Base-by-base conservation (phyloP, 495 filamentous ascomycete species). In the Aspergillus sparsus region DNA sequence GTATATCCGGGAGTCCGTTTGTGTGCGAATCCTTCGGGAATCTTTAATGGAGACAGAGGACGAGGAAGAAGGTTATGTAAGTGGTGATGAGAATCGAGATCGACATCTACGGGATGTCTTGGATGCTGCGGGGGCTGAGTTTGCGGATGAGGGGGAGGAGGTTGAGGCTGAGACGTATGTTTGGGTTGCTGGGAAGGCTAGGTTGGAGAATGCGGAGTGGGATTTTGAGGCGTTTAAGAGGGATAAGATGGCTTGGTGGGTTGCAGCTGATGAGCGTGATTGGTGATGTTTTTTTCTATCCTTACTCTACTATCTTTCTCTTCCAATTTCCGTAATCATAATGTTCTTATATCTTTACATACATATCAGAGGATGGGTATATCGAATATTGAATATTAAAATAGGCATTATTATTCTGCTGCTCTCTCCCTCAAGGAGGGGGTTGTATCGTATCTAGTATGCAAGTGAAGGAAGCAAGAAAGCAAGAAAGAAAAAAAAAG, bases 111-210 rank as follows among this genome's bases (percentile, higher is more conserved):
- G 61, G 27, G 61, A 71, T 55, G 64, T 76, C 21, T 57, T 83
- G 36, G 65, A 71, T 62, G 65, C 67, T 10, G 68, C 69, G 5
- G 65, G 64, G 59, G 60, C 67, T 21, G 65, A 73, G 46, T 52
- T 63, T 50, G 68, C 66, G 7, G 73, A 70, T 50, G 71, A 71
- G 21, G 69, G 62, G 32, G 83, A 85, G 57, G 83, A 86, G 68
- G 82, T 84, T 13, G 76, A 82, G 49, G 86, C 87, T 12, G 80
- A 88, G 67, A 87, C 89, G n/a, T 97, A 98, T 74, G 81, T 96
- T 12, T 97, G 82, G 77, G 74, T 76, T n/a, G 64, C 76, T 4
- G 73, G 71, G 0, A 61, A 63, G 51, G 59, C 70, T 13, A 44
- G 64, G 34, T 71, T 97, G 53, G 90, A 94, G 68, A 68, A 70